Percentiles rank a stretch among this genome's conserved stretches.
These are phyloP conservation scores for Aspergillus hiratsukae DNA, from an alignment of 2,329 filamentous ascomycete genomes.

Conservation along the genomic window DNA sequence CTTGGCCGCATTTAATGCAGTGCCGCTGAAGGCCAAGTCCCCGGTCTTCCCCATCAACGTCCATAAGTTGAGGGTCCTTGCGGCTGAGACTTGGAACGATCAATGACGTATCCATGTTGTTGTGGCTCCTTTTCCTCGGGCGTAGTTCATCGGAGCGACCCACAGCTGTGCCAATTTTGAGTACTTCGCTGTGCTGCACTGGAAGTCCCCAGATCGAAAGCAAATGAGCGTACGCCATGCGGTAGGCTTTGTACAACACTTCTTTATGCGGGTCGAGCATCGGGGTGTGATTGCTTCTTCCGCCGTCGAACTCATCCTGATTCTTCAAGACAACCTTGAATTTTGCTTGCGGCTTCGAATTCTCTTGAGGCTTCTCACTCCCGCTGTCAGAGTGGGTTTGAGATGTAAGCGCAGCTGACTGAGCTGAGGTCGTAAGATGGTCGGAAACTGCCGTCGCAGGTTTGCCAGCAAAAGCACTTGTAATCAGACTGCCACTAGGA, in stretches of 20 bases:
- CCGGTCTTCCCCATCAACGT: slow-evolving; percentile 12
- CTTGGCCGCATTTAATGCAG: slow-evolving; percentile 38
- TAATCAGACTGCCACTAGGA: slow-evolving; percentile 33
- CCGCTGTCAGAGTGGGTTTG: slow-evolving; percentile 37
- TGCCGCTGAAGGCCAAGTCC: slow-evolving; percentile 41
- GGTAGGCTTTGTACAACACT: slow-evolving; percentile 49
- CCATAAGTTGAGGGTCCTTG: slow-evolving; percentile 6
- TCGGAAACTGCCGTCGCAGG: slow-evolving; percentile 24
- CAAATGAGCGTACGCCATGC: slow-evolving; percentile 54
- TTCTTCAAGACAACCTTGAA: slow-evolving; percentile 54
- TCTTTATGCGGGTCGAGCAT: slow-evolving; percentile 49
- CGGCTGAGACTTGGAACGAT: slow-evolving; percentile 16
- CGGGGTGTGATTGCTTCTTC: slow-evolving; percentile 43
- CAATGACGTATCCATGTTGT: slow-evolving; percentile 23
- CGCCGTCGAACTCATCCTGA: slow-evolving; percentile 52
- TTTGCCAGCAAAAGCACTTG: slow-evolving; percentile 20
- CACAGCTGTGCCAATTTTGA: slow-evolving; percentile 50
- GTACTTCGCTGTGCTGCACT: slow-evolving; percentile 52
- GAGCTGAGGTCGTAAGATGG: slow-evolving; percentile 26
- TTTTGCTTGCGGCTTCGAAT: slow-evolving; percentile 26
- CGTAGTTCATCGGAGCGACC: slow-evolving; percentile 28
- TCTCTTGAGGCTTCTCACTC: slow-evolving; percentile 28
- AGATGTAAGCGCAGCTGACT: slow-evolving; percentile 25
- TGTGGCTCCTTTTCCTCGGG: slow-evolving; percentile 20
- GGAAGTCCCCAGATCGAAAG: slow-evolving; percentile 56